Evolutionary conservation across 805 yeast species (phyloP).

Genomic region (Hanseniaspora hatyaiensis): DNA sequence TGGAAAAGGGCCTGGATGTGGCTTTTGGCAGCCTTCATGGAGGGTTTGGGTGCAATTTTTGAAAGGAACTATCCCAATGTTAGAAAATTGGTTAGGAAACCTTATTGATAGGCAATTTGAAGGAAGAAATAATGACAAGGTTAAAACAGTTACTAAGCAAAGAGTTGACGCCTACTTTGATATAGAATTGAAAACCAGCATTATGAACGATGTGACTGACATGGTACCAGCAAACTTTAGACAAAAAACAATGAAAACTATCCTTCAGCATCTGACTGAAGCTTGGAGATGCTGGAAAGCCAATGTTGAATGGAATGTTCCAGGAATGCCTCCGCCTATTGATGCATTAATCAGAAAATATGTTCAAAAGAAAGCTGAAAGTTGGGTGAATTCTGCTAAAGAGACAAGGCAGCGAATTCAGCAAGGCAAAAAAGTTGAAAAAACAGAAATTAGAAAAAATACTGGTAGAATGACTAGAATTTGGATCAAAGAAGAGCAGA

Average conservation of each 20-base stretch:
- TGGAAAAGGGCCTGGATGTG: conserved; percentile 98
- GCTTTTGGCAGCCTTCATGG: conserved; percentile 99
- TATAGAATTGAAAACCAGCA: conserved; percentile 82
- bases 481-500: conserved; percentile 89
- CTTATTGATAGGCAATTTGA: conserved; percentile 85
- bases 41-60: conserved; percentile 86
- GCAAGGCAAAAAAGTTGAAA: conserved; percentile 85
- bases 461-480: conserved; percentile 81
- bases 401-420: conserved; percentile 79
- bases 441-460: conserved; percentile 86
- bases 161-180: conserved; percentile 92
- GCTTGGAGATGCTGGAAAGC: conserved; percentile 99
- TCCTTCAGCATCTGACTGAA: conserved; percentile 86
- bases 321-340: conserved; percentile 87
- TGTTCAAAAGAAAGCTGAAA: conserved; percentile 89
- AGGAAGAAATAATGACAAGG: conserved; percentile 86
- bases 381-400: conserved; percentile 91
- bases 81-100: conserved; percentile 93
- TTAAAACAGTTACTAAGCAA: conserved; percentile 90
- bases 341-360: conserved; percentile 78
- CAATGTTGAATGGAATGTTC: conserved; percentile 94
- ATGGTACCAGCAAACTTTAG: conserved; percentile 94
- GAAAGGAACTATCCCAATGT: conserved; percentile 80
- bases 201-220: conserved; percentile 88
- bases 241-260: conserved; percentile 73